phyloP scores from a whole-genome alignment of 345 rosid genomes.

The Eucalyptus sideroxylon region DNA sequence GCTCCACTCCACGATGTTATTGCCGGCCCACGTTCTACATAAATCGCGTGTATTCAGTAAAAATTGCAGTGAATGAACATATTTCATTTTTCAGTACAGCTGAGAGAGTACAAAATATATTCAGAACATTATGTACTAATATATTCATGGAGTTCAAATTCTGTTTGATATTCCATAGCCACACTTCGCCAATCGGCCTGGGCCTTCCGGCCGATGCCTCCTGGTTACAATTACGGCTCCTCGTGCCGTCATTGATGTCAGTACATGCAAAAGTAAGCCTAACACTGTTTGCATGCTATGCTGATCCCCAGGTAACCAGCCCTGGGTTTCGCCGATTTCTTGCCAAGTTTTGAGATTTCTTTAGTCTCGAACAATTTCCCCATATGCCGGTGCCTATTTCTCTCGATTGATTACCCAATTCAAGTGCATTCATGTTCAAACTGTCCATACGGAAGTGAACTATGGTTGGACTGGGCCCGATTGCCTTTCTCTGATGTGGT shows the following conservation, averaged over 20 bases:
- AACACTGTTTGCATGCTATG: background rate
- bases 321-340: too few relatives aligned
- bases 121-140: background rate
- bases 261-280: background rate
- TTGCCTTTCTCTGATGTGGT: too few relatives aligned
- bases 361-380: background rate
- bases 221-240: background rate
- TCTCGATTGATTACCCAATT: background rate
- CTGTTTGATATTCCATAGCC: background rate
- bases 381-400: background rate
- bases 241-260: background rate
- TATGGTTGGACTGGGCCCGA: too few relatives aligned
- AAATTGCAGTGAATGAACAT: background rate
- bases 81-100: background rate
- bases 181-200: background rate
- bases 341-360: too few relatives aligned
- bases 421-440: background rate
- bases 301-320: too few relatives aligned
- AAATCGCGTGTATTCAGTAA: background rate
- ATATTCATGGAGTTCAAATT: fast-evolving
- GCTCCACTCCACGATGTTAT: background rate
- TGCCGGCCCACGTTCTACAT: background rate
- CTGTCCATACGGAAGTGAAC: background rate
- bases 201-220: background rate
- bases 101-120: background rate